Base-by-base conservation (phyloP, 1,284 basidiomycete genomes). In the Ustilago nuda region DNA sequence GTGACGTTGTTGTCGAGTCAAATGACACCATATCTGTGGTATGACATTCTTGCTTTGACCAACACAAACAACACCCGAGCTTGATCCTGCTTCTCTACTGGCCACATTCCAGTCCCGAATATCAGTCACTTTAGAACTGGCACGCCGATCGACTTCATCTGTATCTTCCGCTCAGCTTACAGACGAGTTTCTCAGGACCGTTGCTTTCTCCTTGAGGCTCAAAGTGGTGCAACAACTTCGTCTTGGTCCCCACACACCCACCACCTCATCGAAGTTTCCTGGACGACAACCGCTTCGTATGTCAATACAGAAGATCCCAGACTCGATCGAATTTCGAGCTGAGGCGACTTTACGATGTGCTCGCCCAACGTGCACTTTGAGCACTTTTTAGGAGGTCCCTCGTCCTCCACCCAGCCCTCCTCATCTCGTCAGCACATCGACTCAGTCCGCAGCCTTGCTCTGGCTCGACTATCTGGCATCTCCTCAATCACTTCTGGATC, bases 311-410 rank as follows among this genome's bases (percentile, higher is more conserved):
- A 19, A 45, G 11, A 0, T 19, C n/a, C 7, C 6, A 45, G 13
- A 45, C n/a, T 19, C 19, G 19, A 7, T 11, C 43, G 9, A 19
- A 45, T 19, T 1, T 45, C n/a, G 43, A 45, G 43, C 43, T 45
- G 43, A 45, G 43, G 43, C 19, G n/a, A 4, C 17, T 7, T 15
- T 8, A 73, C 13, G 23, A 78, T 78, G 76, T 78, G 76, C 66
- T 78, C 76, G n/a, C 76, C 76, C n/a, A 78, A 78, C 43, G 72
- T 78, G 19, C 76, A 78, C 56, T 78, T 50, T 43, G 68, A 78
- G 37, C 64, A 72, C 48, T 65, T 61, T 35, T 36, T 70, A 53
- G 30, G 30, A 13, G 36, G 33, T 54, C 46, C 43, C 8, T 45
- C 5, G 9, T 45, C 58, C 41, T 39, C 39, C 52, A 41, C 46